Base-by-base conservation (phyloP, 192 early-diverging fungal genomes). In the Funneliformis mosseae region DNA sequence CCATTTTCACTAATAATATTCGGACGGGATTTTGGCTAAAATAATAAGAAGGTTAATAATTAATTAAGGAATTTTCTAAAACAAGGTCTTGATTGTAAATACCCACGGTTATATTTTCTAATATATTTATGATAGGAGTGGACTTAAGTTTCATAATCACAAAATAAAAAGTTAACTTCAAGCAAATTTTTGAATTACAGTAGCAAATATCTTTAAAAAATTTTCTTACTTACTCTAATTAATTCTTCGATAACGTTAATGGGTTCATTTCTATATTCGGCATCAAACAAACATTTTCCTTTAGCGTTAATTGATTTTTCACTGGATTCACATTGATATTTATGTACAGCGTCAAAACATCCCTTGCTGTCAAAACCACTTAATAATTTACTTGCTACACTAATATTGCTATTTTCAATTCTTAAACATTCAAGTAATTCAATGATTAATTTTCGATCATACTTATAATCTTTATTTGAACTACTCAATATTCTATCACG, bases 271-370 rank as follows among this genome's bases (percentile, higher is more conserved):
- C 33, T 39, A 39, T 16, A 5, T 66, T 72, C 18, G 59, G 50
- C 33, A 0, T 3, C 59, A 83, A 5, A 21, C 4, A 5, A 5
- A 46, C 42, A 4, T 23, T 5, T 42, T 14, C n/a, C 55, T 73
- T 83, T 33, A 33, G 87, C 88, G 73, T 87, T 83, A 70, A 88
- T 81, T 38, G 95, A 82, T 2, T 83, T 83, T 4, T 83, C 80
- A 1, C 87, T 84, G 12, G 87, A 77, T 43, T 89, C 87, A 70
- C 33, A 33, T 33, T 33, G 33, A 33, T 93, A 85, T 39, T 88
- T 84, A 81, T 97, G 97, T 71, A 94, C 91, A 1, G 94, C 93
- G 5, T 88, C 93, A 78, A 97, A 99, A 88, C 93, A 94, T 60
- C 88, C 96, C 63, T 89, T 91, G 42, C 85, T 59, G 73, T 82